Evolutionary conservation across 257 asterid genomes (phyloP).

Genomic region (Leonotis leonurus): DNA sequence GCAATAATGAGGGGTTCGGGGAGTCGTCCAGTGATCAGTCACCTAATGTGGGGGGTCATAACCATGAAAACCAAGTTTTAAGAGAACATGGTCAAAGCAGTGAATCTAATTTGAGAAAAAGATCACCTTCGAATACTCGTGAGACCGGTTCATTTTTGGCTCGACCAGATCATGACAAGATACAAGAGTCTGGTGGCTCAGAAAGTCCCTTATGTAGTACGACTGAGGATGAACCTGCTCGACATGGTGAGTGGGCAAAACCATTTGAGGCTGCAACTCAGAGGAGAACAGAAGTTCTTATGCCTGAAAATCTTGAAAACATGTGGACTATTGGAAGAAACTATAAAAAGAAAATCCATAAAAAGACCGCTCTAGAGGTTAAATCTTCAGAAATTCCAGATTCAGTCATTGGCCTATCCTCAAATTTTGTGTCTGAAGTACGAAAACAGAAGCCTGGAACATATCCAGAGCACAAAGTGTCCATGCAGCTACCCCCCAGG

Average conservation of each 20-base stretch:
- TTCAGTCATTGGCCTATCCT: constrained; percentile 14
- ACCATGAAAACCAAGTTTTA: constrained; percentile 25
- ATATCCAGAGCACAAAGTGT: constrained; percentile 37
- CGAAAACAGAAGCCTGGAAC: no score
- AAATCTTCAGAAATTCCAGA: constrained; percentile 29
- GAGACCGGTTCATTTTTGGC: constrained; percentile 29
- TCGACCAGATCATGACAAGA: constrained; percentile 37
- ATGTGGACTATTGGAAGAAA: constrained; percentile 98
- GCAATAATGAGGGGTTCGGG: constrained; percentile 45
- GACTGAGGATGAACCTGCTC: constrained; percentile 37
- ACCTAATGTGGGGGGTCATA: constrained; percentile 31
- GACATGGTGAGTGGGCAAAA: constrained; percentile 88
- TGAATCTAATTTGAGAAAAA: constrained; percentile 34
- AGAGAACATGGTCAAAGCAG: constrained; percentile 37
- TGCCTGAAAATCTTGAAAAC: constrained; percentile 97
- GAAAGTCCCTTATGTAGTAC: constrained; percentile 31
- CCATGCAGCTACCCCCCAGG: constrained; percentile 43
- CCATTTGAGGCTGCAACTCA: constrained; percentile 87
- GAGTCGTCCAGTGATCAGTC: constrained; percentile 35
- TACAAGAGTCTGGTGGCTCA: constrained; percentile 26
- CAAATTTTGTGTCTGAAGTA: no score
- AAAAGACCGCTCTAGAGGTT: constrained; percentile 34
- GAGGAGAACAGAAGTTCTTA: constrained; percentile 97
- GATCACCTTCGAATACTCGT: constrained; percentile 25
- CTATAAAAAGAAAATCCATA: constrained; percentile 72